Evolutionary conservation across 805 yeast species (phyloP), one percentile per base, ranked within the genome.

Genomic region (Candida verbasci): DNA sequence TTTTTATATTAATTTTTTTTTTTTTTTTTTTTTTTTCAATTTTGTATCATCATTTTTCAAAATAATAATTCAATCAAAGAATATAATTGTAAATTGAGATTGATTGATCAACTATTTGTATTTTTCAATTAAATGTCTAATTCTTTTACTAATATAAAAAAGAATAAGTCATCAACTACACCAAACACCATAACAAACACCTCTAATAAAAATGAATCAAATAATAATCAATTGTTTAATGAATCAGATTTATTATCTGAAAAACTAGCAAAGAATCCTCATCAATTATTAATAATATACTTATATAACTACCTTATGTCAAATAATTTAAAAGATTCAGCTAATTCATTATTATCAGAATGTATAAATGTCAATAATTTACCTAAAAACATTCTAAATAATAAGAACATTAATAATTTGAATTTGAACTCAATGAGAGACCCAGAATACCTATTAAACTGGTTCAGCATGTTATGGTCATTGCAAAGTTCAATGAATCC

Each of bases 391-490:
- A 25, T 33, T n/a, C n/a, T n/a, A n/a, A n/a, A n/a, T n/a, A n/a
- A n/a, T n/a, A n/a, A n/a, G n/a, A n/a, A n/a, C n/a, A n/a, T n/a
- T n/a, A 32, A 29, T 14, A 35, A 33, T 27, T 26, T 47, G 23
- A 38, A 38, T 12, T 37, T 29, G 49, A 44, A 17, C 50, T 55
- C 24, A 45, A 54, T 14, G 49, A 57, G 68, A 1, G 61, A 65
- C 3, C 75, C 72, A 15, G 64, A 77, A 0, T 73, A 74, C 41
- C 50, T 76, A 10, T 50, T 70, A 32, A 80, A 76, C 43, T 76
- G 82, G 82, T 76, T 80, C 78, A 64, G 68, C 34, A 54, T 69
- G 8, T 46, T 76, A 10, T 70, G 76, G 72, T 59, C 72, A 11
- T 39, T 71, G n/a, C 76, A 73, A 43, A 59, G 69, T 8, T 68